A percentile compares a stretch with the other conserved stretches of the same genome.
Conservation (phyloP, 2,329 filamentous ascomycete genomes). For the Calonectria naviculata region DNA sequence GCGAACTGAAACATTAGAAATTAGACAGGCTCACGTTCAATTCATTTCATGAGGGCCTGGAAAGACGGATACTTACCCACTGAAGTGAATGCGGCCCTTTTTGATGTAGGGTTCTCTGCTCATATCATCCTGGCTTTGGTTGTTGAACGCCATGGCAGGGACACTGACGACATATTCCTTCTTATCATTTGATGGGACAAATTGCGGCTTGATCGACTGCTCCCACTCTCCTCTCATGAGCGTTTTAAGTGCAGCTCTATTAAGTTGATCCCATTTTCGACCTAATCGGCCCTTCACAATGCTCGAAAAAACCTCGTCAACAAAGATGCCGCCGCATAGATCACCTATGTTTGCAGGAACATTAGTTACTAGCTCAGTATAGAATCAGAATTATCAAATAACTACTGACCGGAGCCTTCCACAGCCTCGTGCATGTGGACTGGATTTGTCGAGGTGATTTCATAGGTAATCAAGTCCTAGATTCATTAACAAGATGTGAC, state of each 20-base stretch:
- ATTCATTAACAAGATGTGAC: not conserved
- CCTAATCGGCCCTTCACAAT: conserved; percentile 1
- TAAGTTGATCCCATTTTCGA: conserved; percentile 11
- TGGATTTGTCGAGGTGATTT: conserved; percentile 4
- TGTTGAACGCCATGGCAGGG: conserved; percentile 14
- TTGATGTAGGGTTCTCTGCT: conserved; percentile 4
- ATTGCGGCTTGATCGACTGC: conserved; percentile 19
- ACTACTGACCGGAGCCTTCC: conserved; percentile 16
- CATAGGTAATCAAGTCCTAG: conserved; percentile 20
- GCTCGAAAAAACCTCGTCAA: conserved; percentile 16
- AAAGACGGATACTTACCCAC: not conserved
- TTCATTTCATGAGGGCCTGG: too few relatives aligned
- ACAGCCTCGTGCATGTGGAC: conserved; percentile 20
- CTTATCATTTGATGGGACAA: conserved; percentile 3
- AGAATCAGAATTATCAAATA: too few relatives aligned
- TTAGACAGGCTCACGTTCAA: not conserved
- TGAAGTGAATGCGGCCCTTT: conserved; percentile 14
- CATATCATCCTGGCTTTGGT: not conserved
- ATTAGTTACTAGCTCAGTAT: too few relatives aligned
- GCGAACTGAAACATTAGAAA: not conserved
- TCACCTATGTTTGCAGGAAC: conserved; percentile 12
- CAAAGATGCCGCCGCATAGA: conserved; percentile 24
- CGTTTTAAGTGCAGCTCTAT: conserved; percentile 12
- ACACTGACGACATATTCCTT: conserved; percentile 24
- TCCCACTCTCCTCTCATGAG: conserved; percentile 22